These are phyloP conservation scores for Beauveria scarabaeidicola DNA, from an alignment of 2,329 filamentous ascomycete species.

Conservation along the genomic window DNA sequence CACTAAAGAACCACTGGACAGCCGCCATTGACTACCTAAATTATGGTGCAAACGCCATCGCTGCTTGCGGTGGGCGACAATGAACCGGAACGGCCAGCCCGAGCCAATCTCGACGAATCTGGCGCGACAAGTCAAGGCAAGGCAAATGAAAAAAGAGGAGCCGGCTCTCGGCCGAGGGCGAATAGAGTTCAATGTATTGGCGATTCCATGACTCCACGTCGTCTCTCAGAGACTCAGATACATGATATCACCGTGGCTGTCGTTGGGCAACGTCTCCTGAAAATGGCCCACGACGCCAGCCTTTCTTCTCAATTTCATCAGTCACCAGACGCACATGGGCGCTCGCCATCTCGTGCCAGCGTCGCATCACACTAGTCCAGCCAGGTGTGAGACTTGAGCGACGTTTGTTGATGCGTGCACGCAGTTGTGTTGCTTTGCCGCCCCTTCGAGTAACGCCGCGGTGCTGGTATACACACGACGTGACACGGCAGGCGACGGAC, in stretches of 20 bases:
- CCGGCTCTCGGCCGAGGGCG: constrained; percentile 2
- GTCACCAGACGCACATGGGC: not conserved
- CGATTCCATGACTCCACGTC: not conserved
- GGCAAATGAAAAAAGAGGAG: not conserved
- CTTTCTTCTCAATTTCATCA: no score
- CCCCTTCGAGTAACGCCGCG: not conserved
- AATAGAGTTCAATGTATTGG: not conserved
- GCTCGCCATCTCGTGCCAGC: constrained; percentile 1
- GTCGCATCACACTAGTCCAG: not conserved
- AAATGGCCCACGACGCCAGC: not conserved
- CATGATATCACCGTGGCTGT: no score
- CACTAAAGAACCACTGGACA: not conserved
- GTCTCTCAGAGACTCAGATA: no score
- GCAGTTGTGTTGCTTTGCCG: not conserved
- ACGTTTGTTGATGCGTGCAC: not conserved
- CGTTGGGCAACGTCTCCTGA: no score
- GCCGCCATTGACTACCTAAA: not conserved
- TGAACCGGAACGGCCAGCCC: constrained; percentile 9
- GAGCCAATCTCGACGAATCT: not conserved
- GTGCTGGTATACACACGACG: not conserved
- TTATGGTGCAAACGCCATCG: not conserved
- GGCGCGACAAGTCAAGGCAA: no score
- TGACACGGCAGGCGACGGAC: not conserved
- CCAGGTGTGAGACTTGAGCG: not conserved
- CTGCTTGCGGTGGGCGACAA: constrained; percentile 4